Conservation (phyloP, 345 rosid species). For the Acer saccharum region DNA sequence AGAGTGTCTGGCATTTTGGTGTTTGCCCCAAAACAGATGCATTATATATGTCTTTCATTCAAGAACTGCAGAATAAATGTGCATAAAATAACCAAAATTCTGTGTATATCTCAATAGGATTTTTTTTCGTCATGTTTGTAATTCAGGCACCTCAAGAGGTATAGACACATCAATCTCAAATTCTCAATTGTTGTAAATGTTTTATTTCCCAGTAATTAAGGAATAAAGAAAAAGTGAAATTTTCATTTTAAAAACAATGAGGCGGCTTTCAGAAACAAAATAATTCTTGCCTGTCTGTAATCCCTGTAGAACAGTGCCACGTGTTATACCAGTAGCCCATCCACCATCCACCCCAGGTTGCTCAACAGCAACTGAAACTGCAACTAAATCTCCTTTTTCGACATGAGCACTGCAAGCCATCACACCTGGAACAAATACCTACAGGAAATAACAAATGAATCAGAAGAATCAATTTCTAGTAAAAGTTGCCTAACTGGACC, state of each 20-base stretch:
- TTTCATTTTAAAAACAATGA: background rate
- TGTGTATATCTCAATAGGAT: background rate
- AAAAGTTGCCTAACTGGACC: constrained; percentile 2
- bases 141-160: background rate
- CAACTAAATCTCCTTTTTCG: constrained; percentile 89
- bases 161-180: background rate
- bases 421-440: constrained; percentile 97
- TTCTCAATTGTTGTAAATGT: background rate
- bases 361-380: constrained; percentile 94
- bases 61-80: no score
- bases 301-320: constrained; percentile 92
- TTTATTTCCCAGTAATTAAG: background rate
- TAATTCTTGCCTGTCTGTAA: constrained; percentile 58
- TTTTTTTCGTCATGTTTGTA: background rate
- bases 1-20: background rate
- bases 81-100: background rate
- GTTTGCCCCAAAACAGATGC: background rate
- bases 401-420: constrained; percentile 97
- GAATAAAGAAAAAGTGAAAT: background rate
- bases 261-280: background rate
- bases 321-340: constrained; percentile 82
- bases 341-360: constrained; percentile 67
- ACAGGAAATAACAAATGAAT: constrained; percentile 31
- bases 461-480: constrained; percentile 2
- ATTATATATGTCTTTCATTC: no score